Percentiles rank a stretch among this genome's conserved stretches.
Conservation (phyloP, 768 basidiomycete species). For the Fibroporia radiculosa region DNA sequence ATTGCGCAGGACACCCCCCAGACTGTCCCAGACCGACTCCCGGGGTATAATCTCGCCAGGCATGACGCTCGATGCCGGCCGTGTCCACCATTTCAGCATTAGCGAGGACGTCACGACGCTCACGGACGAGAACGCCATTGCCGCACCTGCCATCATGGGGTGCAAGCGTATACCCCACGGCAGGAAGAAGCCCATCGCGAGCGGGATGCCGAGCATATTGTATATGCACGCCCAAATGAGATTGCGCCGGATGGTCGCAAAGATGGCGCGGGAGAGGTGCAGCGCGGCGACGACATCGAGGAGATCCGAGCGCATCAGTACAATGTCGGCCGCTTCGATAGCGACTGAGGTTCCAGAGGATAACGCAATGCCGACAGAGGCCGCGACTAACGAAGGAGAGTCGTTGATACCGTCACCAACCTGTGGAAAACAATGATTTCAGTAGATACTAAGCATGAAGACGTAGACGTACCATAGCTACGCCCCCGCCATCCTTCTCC, state of each 20-base stretch:
- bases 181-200: conserved; percentile 95
- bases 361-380: conserved; percentile 93
- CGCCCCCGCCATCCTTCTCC: conserved; percentile 58
- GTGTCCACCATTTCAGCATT: conserved; percentile 76
- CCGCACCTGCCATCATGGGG: conserved; percentile 97
- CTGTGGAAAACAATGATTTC: conserved; percentile 29
- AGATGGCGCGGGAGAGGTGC: conserved; percentile 83
- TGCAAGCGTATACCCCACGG: conserved; percentile 90
- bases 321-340: conserved; percentile 96
- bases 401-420: conserved; percentile 99
- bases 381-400: conserved; percentile 92
- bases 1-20: conserved; percentile 34
- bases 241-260: conserved; percentile 85
- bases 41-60: conserved; percentile 39
- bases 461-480: conserved; percentile 82
- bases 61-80: conserved; percentile 65
- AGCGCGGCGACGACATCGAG: conserved; percentile 97
- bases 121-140: conserved; percentile 97
- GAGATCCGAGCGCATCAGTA: conserved; percentile 94
- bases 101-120: conserved; percentile 90
- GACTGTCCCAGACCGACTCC: conserved; percentile 33
- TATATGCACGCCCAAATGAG: conserved; percentile 95
- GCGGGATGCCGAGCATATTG: conserved; percentile 88
- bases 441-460: background rate
- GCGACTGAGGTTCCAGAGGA: conserved; percentile 96